Evolutionary conservation across 2,329 filamentous ascomycete species (phyloP), one percentile per base, ranked within the genome.

Genomic region (Aspergillus latus): DNA sequence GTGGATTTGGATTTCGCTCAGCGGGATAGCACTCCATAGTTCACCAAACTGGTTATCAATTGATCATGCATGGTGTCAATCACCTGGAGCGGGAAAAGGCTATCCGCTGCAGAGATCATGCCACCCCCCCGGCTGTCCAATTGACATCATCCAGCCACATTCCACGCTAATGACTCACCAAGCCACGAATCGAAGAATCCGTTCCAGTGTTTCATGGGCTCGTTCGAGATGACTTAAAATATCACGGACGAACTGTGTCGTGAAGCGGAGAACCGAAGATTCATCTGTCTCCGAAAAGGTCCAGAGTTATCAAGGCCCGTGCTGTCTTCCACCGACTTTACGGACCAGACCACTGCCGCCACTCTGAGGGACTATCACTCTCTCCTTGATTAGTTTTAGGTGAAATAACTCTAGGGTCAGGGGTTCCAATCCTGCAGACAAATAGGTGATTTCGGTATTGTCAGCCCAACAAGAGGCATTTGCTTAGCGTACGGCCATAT

Each of bases 31-130:
- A 21, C 21, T 34, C 32, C 32, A 34, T 34, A 11, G n/a, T 13
- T 13, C n/a, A 13, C 5, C 11, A 37, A 37, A 13, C 34, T 37
- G 34, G 34, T 37, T 37, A 37, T 37, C 34, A 37, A 37, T 7
- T 13, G 5, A 37, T 13, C 34, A 37, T 37, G 34, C 34, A 11
- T 5, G 34, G 34, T 21, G 39, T 42, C 39, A 42, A 42, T 42
- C 39, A 21, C 16, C 39, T 51, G n/a, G 29, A 49, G 36, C 45
- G 53, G 49, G 26, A 44, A 50, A 56, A 57, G 37, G 40, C 36
- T 49, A 26, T 47, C 56, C 51, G 51, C 57, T 51, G 57, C 39
- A 56, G 29, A 47, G 40, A 57, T 59, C 57, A 59, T 56, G 53
- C 57, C 57, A 59, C 57, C 42, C 36, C 45, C 16, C 56, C 42